Conservation (phyloP, 331 rosid genomes). For the Dryas integrifolia region DNA sequence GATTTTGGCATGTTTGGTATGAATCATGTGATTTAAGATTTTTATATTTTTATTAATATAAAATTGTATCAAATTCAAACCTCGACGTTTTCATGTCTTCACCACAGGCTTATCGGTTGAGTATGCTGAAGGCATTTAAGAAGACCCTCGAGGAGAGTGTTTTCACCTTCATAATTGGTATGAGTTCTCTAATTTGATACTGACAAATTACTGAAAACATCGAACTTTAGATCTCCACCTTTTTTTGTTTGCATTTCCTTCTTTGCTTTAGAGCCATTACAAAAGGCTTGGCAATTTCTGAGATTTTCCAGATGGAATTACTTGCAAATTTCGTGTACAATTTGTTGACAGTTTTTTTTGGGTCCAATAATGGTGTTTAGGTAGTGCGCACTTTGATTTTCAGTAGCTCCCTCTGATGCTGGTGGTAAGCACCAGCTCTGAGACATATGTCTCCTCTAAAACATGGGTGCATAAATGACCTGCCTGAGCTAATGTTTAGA, state of each 20-base stretch:
- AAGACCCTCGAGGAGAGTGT: constrained; percentile 90
- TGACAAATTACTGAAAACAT: not conserved
- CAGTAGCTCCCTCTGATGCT: constrained; percentile 19
- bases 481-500: constrained; percentile 23
- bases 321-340: constrained; percentile 35
- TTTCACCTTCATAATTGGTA: constrained; percentile 92
- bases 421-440: constrained; percentile 18
- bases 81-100: constrained; percentile 15
- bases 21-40: not conserved
- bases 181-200: constrained; percentile 31
- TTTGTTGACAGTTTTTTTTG: constrained; percentile 28
- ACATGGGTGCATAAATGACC: constrained; percentile 25
- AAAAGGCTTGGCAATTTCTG: constrained; percentile 24
- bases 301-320: constrained; percentile 38
- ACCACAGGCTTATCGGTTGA: constrained; percentile 77
- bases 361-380: constrained; percentile 27
- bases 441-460: constrained; percentile 24
- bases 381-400: constrained; percentile 23
- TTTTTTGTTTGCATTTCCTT: not conserved
- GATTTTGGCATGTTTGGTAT: not conserved
- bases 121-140: constrained; percentile 97
- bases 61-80: not conserved
- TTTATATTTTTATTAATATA: not conserved
- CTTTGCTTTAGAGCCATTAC: constrained; percentile 20
- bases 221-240: not conserved